These are phyloP conservation scores for Scedosporium apiospermum DNA, from an alignment of 2,329 filamentous ascomycete species.

Conservation along the genomic window DNA sequence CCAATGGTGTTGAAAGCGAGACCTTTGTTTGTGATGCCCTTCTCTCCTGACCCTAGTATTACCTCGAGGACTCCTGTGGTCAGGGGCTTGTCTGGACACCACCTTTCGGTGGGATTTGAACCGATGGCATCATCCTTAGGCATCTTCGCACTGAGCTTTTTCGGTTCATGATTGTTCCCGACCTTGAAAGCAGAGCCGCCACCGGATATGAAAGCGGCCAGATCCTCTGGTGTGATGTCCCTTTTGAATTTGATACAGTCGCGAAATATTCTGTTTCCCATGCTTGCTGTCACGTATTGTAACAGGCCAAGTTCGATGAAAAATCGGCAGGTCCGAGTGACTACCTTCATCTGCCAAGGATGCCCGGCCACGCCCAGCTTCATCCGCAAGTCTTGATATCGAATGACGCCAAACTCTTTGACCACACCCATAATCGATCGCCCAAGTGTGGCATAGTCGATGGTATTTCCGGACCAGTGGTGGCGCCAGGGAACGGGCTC, in stretches of 20 bases:
- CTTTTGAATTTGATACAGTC: constrained; percentile 51
- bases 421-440: constrained; percentile 47
- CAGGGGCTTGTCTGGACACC: constrained; percentile 22
- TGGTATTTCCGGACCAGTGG: constrained; percentile 47
- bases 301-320: constrained; percentile 46
- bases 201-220: constrained; percentile 2
- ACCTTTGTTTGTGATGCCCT: constrained; percentile 25
- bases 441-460: constrained; percentile 48
- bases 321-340: constrained; percentile 49
- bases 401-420: constrained; percentile 49
- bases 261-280: constrained; percentile 45
- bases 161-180: constrained; percentile 17
- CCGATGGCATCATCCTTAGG: background rate
- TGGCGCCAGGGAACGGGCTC: constrained; percentile 46
- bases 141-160: background rate
- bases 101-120: background rate
- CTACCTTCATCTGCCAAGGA: constrained; percentile 49
- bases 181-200: constrained; percentile 43
- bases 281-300: constrained; percentile 46
- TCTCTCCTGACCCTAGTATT: constrained; percentile 19
- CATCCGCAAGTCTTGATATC: constrained; percentile 45
- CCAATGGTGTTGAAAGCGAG: constrained; percentile 25
- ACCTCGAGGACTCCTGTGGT: constrained; percentile 24
- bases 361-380: constrained; percentile 48
- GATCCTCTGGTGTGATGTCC: constrained; percentile 43